Percentiles rank a stretch among this genome's conserved stretches.
These are phyloP conservation scores for Yarrowia alimentaria DNA, from an alignment of 805 yeast genomes.

Conservation along the genomic window DNA sequence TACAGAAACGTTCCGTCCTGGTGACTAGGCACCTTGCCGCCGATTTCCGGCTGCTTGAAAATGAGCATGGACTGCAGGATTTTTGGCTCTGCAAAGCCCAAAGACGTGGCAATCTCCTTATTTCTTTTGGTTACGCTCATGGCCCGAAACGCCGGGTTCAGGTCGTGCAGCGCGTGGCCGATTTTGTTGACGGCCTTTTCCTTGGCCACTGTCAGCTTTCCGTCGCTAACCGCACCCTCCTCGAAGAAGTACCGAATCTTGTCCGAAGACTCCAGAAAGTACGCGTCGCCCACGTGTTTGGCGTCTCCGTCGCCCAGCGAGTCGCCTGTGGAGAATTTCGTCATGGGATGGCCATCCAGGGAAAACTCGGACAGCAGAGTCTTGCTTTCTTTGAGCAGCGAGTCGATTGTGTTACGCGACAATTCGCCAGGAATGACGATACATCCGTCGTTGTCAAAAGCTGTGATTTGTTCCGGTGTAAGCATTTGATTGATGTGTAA, in stretches of 20 bases:
- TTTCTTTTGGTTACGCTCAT: slow-evolving; percentile 55
- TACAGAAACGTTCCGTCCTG: slow-evolving; percentile 72
- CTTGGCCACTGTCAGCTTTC: slow-evolving; percentile 53
- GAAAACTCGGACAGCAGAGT: slow-evolving; percentile 51
- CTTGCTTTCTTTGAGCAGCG: slow-evolving; percentile 47
- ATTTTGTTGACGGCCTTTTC: slow-evolving; percentile 67
- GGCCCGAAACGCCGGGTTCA: slow-evolving; percentile 49
- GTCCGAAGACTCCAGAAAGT: slow-evolving; percentile 67
- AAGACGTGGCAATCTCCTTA: slow-evolving; percentile 49
- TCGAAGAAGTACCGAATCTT: slow-evolving; percentile 70
- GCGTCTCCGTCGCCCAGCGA: slow-evolving; percentile 41
- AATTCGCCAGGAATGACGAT: slow-evolving; percentile 59
- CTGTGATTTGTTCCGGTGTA: slow-evolving; percentile 50
- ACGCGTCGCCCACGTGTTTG: slow-evolving; percentile 69
- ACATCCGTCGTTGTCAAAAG: slow-evolving; percentile 56
- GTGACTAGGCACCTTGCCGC: slow-evolving; percentile 73
- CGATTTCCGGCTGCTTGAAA: slow-evolving; percentile 72
- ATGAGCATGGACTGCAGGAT: slow-evolving; percentile 78
- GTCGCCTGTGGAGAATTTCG: slow-evolving; percentile 62
- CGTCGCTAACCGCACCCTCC: slow-evolving; percentile 57
- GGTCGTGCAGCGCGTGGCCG: slow-evolving; percentile 72
- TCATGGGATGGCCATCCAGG: slow-evolving; percentile 59
- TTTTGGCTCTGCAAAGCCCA: slow-evolving; percentile 61
- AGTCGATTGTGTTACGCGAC: slow-evolving; percentile 43
- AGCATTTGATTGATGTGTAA: slow-evolving; percentile 34